A percentile compares a stretch with the other conserved stretches of the same genome.
phyloP scores from a whole-genome alignment of 257 asterid species.

The Rubia yunnanensis region DNA sequence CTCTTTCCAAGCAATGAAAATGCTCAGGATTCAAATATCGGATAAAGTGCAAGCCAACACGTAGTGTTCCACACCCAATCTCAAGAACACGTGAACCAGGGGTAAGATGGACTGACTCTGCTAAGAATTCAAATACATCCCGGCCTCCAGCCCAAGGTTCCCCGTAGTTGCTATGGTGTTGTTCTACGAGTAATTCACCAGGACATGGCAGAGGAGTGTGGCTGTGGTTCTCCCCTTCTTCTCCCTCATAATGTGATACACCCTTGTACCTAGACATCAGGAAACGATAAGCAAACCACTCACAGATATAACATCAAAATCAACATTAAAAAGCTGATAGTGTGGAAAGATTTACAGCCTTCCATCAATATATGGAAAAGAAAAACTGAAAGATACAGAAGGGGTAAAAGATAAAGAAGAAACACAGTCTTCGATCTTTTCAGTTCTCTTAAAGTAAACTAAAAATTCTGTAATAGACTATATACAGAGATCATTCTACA shows the following conservation, averaged over 20 bases:
- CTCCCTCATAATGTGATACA: conserved; percentile 83
- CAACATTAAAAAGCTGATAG: not conserved
- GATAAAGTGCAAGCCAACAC: conserved; percentile 89
- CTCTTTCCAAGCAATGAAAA: conserved; percentile 85
- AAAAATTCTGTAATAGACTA: not conserved
- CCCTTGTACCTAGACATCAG: conserved; percentile 56
- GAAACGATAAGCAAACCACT: not conserved
- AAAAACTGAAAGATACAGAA: not conserved
- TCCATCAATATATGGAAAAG: not conserved
- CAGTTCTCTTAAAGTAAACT: not conserved
- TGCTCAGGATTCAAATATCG: conserved; percentile 59
- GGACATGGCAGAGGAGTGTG: conserved; percentile 96
- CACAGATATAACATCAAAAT: not conserved
- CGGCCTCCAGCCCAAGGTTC: conserved; percentile 99
- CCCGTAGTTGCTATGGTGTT: conserved; percentile 94
- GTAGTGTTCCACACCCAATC: conserved; percentile 96
- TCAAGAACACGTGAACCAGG: conserved; percentile 73
- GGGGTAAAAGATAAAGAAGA: not conserved
- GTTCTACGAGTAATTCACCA: conserved; percentile 80
- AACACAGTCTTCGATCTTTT: not conserved
- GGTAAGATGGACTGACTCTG: conserved; percentile 42
- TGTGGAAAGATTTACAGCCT: not conserved
- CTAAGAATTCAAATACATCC: conserved; percentile 84
- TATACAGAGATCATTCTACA: not conserved
- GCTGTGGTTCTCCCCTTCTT: conserved; percentile 68